phyloP scores from a whole-genome alignment of 2,329 filamentous ascomycete genomes.

The Clarireedia monteithiana region DNA sequence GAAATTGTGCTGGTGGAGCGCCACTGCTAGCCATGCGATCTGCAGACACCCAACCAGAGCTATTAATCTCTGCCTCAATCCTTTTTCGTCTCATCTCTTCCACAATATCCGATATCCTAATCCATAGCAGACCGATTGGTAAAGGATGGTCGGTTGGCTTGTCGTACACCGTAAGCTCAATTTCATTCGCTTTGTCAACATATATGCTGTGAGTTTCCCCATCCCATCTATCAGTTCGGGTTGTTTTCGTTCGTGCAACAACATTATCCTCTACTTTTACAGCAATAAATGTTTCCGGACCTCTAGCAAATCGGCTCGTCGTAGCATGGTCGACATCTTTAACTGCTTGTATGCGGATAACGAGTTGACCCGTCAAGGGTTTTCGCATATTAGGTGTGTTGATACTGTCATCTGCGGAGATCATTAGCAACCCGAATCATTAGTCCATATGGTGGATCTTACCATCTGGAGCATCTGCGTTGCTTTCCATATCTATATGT shows the following conservation, averaged over 20 bases:
- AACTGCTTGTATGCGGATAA: constrained; percentile 78
- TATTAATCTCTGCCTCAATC: constrained; percentile 92
- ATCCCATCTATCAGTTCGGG: constrained; percentile 83
- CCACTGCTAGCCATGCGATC: constrained; percentile 76
- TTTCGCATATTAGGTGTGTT: constrained; percentile 93
- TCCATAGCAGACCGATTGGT: constrained; percentile 92
- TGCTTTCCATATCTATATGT: constrained; percentile 81
- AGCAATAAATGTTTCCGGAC: constrained; percentile 90
- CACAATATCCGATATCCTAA: constrained; percentile 91
- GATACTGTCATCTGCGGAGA: constrained; percentile 75
- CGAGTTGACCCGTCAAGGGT: constrained; percentile 85
- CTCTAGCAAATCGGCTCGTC: constrained; percentile 74
- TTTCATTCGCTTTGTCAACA: constrained; percentile 97
- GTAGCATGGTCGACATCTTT: constrained; percentile 91
- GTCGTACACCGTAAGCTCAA: constrained; percentile 96
- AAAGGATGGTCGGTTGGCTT: constrained; percentile 85
- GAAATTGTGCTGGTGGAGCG: constrained; percentile 46
- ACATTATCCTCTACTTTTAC: constrained; percentile 95
- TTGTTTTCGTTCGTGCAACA: constrained; percentile 78
- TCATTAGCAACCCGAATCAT: background rate
- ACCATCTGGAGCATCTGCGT: constrained; percentile 73
- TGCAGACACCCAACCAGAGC: constrained; percentile 92
- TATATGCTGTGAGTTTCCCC: constrained; percentile 87
- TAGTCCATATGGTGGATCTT: constrained; percentile 28
- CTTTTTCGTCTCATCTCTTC: constrained; percentile 97